Conservation (phyloP, 2,329 filamentous ascomycete genomes). For the Cladosporium velox region DNA sequence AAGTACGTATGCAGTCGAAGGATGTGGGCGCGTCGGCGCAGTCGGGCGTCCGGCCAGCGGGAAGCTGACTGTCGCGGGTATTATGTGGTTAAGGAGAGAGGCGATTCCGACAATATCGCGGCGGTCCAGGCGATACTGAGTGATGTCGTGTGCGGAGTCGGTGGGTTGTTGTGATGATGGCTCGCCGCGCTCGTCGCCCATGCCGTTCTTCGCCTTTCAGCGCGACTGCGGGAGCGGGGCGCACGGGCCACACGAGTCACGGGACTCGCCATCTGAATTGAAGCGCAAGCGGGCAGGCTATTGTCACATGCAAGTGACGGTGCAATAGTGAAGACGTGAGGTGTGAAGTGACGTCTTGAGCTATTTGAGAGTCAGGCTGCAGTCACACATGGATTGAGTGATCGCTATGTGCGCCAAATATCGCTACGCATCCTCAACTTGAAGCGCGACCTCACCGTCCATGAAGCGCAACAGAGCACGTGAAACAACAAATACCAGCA, state of each 20-base stretch:
- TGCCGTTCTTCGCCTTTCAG: slow-evolving; percentile 6
- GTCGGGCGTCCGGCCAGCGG: slow-evolving; percentile 37
- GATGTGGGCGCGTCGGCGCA: slow-evolving; percentile 25
- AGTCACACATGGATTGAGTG: not conserved
- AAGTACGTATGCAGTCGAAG: slow-evolving; percentile 16
- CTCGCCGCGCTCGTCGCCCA: not conserved
- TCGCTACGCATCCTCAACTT: not conserved
- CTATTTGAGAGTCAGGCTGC: not conserved
- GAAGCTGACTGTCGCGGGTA: slow-evolving; percentile 22
- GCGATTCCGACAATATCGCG: slow-evolving; percentile 33
- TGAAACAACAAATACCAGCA: slow-evolving; percentile 9
- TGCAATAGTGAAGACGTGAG: slow-evolving; percentile 3
- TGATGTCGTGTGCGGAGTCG: slow-evolving; percentile 22
- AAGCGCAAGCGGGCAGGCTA: not conserved
- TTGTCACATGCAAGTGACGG: slow-evolving; percentile 9
- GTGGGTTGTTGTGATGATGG: slow-evolving; percentile 24
- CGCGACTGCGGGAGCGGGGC: slow-evolving; percentile 1
- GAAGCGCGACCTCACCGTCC: slow-evolving; percentile 2
- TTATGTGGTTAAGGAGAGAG: slow-evolving; percentile 20
- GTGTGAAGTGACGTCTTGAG: not conserved
- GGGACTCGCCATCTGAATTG: not conserved
- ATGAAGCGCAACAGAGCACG: slow-evolving; percentile 13
- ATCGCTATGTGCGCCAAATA: not conserved
- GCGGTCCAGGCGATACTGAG: slow-evolving; percentile 34
- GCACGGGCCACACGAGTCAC: slow-evolving; percentile 4